These are phyloP conservation scores for Mortierella sp. DNA, from an alignment of 371 early-diverging fungal genomes.

Conservation along the genomic window DNA sequence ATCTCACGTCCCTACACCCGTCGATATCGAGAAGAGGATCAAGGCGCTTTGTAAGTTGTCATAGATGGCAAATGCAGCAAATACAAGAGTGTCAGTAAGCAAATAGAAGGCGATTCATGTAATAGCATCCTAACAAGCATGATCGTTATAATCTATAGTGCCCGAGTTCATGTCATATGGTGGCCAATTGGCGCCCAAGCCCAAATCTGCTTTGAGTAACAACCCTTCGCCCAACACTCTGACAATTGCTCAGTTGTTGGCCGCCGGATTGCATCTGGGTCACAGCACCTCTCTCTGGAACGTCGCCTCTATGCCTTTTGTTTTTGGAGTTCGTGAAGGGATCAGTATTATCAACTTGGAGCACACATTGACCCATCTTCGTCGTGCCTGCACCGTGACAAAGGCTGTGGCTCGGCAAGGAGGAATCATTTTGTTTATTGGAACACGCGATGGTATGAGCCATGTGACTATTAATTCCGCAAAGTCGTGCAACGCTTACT, in stretches of 20 bases:
- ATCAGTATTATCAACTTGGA: conserved; percentile 96
- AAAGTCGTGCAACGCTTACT: conserved; percentile 80
- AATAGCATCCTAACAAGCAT: neutral
- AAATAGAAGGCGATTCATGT: neutral
- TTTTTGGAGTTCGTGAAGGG: conserved; percentile 92
- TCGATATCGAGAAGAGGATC: conserved; percentile 49
- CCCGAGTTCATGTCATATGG: conserved; percentile 52
- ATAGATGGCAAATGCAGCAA: neutral
- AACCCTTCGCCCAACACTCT: conserved; percentile 55
- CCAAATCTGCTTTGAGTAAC: conserved; percentile 28
- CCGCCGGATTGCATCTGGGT: conserved; percentile 93
- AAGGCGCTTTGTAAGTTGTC: conserved; percentile 46
- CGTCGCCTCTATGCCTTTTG: conserved; percentile 85
- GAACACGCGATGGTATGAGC: conserved; percentile 79
- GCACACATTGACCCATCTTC: conserved; percentile 88
- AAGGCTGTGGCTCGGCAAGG: conserved; percentile 82
- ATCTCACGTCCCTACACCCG: conserved; percentile 29
- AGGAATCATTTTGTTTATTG: conserved; percentile 93
- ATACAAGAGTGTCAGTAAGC: neutral
- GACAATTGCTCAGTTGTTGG: conserved; percentile 81
- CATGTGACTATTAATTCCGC: conserved; percentile 87
- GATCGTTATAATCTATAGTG: conserved; percentile 19
- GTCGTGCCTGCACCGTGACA: conserved; percentile 85
- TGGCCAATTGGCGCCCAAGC: conserved; percentile 46
- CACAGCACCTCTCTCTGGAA: conserved; percentile 87